These are phyloP conservation scores for Senna siamea DNA, from an alignment of 306 rosid genomes.

Conservation along the genomic window DNA sequence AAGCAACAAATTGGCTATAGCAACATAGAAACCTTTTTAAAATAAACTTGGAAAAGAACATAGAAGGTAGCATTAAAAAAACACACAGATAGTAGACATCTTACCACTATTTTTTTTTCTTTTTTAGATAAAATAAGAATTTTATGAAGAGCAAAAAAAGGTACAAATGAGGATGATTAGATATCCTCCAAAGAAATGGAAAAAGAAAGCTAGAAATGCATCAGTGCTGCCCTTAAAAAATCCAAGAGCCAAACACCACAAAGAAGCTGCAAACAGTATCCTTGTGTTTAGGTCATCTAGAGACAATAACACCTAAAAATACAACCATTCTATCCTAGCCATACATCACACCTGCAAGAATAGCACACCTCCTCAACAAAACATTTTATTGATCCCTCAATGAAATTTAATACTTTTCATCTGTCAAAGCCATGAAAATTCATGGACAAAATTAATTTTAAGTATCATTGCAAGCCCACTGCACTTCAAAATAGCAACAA, in stretches of 20 bases:
- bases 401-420: slow-evolving; percentile 9
- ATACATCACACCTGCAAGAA: neutral
- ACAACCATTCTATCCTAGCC: slow-evolving; percentile 5
- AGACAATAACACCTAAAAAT: slow-evolving; percentile 5
- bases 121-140: neutral
- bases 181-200: neutral
- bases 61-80: neutral
- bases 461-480: slow-evolving; percentile 16
- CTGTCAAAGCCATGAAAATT: slow-evolving; percentile 16
- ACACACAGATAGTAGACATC: slow-evolving; percentile 2
- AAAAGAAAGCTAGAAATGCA: neutral
- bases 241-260: neutral
- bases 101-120: neutral
- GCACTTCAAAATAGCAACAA: slow-evolving; percentile 30
- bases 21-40: slow-evolving; percentile 15
- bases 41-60: slow-evolving; percentile 16
- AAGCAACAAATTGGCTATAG: slow-evolving; percentile 29
- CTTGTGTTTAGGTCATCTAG: neutral
- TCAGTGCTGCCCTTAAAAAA: neutral
- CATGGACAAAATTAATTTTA: slow-evolving; percentile 13
- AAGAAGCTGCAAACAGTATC: neutral
- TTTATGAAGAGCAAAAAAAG: neutral
- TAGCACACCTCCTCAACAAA: slow-evolving; percentile 2
- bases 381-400: neutral
- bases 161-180: neutral